phyloP scores from a whole-genome alignment of 2,329 filamentous ascomycete species.

The Lasiodiplodia theobromae region DNA sequence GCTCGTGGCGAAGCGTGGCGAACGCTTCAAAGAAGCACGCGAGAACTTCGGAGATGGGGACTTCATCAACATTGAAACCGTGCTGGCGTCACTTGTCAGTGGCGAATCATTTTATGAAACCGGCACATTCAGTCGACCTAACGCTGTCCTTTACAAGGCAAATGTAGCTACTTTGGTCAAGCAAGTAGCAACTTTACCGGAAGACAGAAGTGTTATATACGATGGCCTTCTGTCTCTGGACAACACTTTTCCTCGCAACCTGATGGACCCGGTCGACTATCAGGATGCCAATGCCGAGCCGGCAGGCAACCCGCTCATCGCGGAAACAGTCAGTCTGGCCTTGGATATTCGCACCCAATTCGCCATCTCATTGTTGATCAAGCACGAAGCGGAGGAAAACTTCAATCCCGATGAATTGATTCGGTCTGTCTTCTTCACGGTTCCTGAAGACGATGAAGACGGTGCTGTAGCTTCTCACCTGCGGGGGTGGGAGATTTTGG shows the following conservation, averaged over 20 bases:
- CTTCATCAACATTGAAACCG: slow-evolving; percentile 47
- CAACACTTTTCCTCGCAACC: slow-evolving; percentile 43
- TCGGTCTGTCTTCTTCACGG: slow-evolving; percentile 50
- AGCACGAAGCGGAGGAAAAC: slow-evolving; percentile 38
- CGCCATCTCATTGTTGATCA: slow-evolving; percentile 58
- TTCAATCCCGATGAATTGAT: slow-evolving; percentile 53
- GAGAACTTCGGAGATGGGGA: slow-evolving; percentile 46
- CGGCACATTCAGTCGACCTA: slow-evolving; percentile 40
- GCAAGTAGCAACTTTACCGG: slow-evolving; percentile 43
- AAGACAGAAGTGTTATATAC: slow-evolving; percentile 39
- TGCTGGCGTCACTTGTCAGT: not conserved
- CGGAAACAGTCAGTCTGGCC: slow-evolving; percentile 57
- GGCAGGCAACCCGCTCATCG: slow-evolving; percentile 46
- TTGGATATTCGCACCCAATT: slow-evolving; percentile 64
- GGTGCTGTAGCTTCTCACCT: slow-evolving; percentile 35
- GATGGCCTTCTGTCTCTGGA: slow-evolving; percentile 44
- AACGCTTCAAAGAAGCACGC: slow-evolving; percentile 44
- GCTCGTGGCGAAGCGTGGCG: slow-evolving; percentile 36
- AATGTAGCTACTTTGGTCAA: slow-evolving; percentile 54
- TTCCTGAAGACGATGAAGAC: slow-evolving; percentile 28
- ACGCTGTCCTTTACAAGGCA: slow-evolving; percentile 52
- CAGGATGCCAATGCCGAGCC: slow-evolving; percentile 38
- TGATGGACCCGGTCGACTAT: slow-evolving; percentile 39
- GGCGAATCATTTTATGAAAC: not conserved
- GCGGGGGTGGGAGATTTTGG: slow-evolving; percentile 45